Evolutionary conservation across 2,329 filamentous ascomycete species (phyloP).

Genomic region (Chaetomiaceae sp.): DNA sequence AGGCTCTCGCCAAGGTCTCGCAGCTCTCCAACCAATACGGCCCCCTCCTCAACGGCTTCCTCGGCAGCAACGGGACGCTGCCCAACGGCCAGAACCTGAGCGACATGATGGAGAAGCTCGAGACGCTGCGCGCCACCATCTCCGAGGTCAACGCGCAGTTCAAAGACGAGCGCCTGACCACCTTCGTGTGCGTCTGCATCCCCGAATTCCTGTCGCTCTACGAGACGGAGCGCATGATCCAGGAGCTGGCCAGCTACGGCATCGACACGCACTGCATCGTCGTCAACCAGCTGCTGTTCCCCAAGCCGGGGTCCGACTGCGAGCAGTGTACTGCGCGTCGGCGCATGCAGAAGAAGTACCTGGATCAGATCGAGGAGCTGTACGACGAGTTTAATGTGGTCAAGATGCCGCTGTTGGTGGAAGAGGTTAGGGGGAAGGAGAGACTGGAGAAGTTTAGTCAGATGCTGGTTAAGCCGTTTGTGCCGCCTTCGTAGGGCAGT

Average conservation of each 20-base stretch:
- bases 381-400: conserved; percentile 99
- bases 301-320: conserved; percentile 76
- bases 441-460: conserved; percentile 86
- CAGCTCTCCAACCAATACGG: conserved; percentile 93
- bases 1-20: conserved; percentile 94
- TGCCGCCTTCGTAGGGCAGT: conserved; percentile 53
- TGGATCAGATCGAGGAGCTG: conserved; percentile 96
- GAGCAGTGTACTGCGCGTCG: conserved; percentile 92
- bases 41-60: conserved; percentile 88
- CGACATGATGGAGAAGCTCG: conserved; percentile 92
- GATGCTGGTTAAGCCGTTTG: conserved; percentile 73
- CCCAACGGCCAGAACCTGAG: conserved; percentile 90
- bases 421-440: conserved; percentile 94
- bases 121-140: conserved; percentile 88
- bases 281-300: conserved; percentile 96
- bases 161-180: conserved; percentile 92
- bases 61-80: conserved; percentile 64
- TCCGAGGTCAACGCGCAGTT: conserved; percentile 96
- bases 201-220: conserved; percentile 95
- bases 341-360: conserved; percentile 99
- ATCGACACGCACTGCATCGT: conserved; percentile 98
- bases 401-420: conserved; percentile 92
- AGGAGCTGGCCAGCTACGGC: conserved; percentile 86
- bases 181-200: conserved; percentile 97
- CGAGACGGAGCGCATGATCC: conserved; percentile 99